Base-by-base conservation (phyloP, 2,329 filamentous ascomycete species). In the Monosporascus ibericus region DNA sequence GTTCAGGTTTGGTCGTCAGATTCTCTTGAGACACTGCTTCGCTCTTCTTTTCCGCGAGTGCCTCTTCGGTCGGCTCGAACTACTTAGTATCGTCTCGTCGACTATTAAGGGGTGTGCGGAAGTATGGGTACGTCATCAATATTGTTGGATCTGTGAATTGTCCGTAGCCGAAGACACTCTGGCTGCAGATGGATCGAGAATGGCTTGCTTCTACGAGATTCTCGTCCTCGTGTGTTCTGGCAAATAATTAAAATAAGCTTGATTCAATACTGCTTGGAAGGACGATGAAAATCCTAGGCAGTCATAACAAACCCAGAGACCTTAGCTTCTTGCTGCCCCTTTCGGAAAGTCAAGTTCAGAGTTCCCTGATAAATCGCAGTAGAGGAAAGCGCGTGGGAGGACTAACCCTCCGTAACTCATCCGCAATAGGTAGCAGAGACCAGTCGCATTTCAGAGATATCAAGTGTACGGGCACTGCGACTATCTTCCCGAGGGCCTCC, bases 251-350 rank as follows among this genome's bases (percentile, higher is more conserved):
- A 37, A 55, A 54, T 17, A 57, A 27, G 5, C 27, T 25, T 38
- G 53, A 9, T 24, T 53, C 48, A 3, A 50, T 44, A 6, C 20
- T 38, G 30, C 47, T 53, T 3, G 55, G 51, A 18, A 57, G 51
- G 2, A 44, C 18, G 17, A 39, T 30, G 47, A 57, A 55, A 15
- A 57, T 25, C 17, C n/a, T 24, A 24, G 18, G 38, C 3, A 49
- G 47, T 51, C 51, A 55, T 9, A 22, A 14, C 8, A 46, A 15
- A 14, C 39, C 27, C 1, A 55, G 34, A 42, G 49, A 50, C 36
- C 27, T 44, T 17, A 52, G 25, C 27, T 39, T 48, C 15, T 47
- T 40, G 34, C 20, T 11, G 22, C 27, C 36, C 3, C 17, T 11
- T 14, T 38, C 18, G n/a, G n/a, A n/a, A n/a, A 6, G 34, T 49